A percentile compares a stretch with the other conserved stretches of the same genome.
Conservation (phyloP, 2,329 filamentous ascomycete species). For the Cryphonectria naterciae region DNA sequence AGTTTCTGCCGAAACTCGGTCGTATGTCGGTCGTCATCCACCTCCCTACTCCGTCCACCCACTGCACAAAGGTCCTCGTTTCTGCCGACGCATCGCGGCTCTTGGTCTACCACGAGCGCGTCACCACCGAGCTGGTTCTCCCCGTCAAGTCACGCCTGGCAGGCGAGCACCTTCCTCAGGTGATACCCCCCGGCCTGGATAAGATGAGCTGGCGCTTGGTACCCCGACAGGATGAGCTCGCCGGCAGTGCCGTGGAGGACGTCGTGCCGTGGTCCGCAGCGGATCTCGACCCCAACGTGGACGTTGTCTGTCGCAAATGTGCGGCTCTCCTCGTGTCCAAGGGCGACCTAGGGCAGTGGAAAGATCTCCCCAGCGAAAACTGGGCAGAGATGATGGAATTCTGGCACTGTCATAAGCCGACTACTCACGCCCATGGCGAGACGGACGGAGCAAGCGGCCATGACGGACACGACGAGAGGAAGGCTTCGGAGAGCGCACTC, state of each 20-base stretch:
- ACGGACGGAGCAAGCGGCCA: conserved; percentile 32
- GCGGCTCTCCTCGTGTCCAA: conserved; percentile 34
- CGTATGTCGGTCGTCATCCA: conserved; percentile 64
- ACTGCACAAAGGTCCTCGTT: conserved; percentile 49
- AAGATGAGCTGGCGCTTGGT: conserved; percentile 28
- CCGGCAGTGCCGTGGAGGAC: conserved; percentile 34
- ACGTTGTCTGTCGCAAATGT: conserved; percentile 25
- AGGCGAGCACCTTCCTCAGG: conserved; percentile 35
- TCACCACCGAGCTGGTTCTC: conserved; percentile 42
- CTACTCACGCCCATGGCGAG: conserved; percentile 52
- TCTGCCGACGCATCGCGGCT: conserved; percentile 51
- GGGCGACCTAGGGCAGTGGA: conserved; percentile 62
- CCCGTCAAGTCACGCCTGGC: conserved; percentile 45
- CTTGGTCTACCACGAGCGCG: conserved; percentile 51
- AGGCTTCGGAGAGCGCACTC: conserved; percentile 49
- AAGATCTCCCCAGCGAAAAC: conserved; percentile 91
- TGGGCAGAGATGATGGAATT: conserved; percentile 99
- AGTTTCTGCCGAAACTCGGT: conserved; percentile 66
- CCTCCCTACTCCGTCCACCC: conserved; percentile 48
- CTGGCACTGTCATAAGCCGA: conserved; percentile 97
- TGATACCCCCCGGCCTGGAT: conserved; percentile 44
- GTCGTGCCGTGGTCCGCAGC: conserved; percentile 26
- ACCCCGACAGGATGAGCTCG: conserved; percentile 25
- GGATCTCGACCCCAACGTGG: conserved; percentile 14
- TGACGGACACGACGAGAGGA: conserved; percentile 29